Evolutionary conservation across 176 grass and related monocot genomes (phyloP), one percentile per base, ranked within the genome.

Genomic region (Coix lacrymajobi): DNA sequence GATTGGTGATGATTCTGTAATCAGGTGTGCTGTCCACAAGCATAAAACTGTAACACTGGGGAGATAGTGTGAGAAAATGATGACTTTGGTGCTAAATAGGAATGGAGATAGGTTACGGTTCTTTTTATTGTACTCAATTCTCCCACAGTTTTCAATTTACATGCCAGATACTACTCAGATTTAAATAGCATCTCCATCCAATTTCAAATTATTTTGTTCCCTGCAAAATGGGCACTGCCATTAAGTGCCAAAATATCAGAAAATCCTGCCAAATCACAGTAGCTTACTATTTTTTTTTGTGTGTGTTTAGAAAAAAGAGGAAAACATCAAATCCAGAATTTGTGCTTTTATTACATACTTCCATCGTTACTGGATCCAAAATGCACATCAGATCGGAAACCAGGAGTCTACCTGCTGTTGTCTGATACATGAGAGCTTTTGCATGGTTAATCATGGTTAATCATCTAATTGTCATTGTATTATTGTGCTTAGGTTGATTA

Each of bases 401-500:
- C 28, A 68, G 14, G n/a, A 28, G 25, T 31, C 26, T 40, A 17
- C 22, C 14, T 5, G 8, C 15, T 58, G 9, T 73, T 74, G 16
- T 9, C 20, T 33, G 28, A 62, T 32, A 43, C 37, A 61, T 3
- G 10, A 3, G 62, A 38, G 44, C 26, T 45, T 71, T 45, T 64
- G 39, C 31, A 31, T 45, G 52, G 14, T 26, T 77, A 43, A 12
- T 26, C 31, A 31, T 45, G 52, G 14, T 26, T 77, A 43, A 12
- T 26, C 49, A 68, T 73, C 40, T 71, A 20, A 46, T 32, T 41
- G 75, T 62, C 31, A n/a, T 36, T 58, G 11, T 36, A 66, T 0
- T 79, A 73, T 75, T 72, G 26, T 77, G 28, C 54, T 63, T 73
- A 73, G 96, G 85, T 98, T 86, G 96, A 98, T 86, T 95, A 93